Base-by-base conservation (phyloP, 2,329 filamentous ascomycete species). In the Clarireedia paspali region DNA sequence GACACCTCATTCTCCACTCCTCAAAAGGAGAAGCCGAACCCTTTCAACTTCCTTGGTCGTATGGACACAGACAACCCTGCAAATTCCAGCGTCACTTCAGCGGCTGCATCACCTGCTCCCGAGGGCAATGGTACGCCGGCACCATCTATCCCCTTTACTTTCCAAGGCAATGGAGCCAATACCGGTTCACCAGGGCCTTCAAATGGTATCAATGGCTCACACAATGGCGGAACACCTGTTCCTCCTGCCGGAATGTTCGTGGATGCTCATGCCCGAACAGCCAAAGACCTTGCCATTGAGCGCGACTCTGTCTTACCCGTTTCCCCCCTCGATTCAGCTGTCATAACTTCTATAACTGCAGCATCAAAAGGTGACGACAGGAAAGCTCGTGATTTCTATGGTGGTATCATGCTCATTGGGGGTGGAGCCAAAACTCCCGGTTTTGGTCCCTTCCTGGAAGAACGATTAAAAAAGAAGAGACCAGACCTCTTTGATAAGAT, bases 331-430 rank as follows among this genome's bases (percentile, higher is more conserved):
- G 92, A 97, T 70, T 81, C 86, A 59, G 92, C 94, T 5, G 95
- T 99, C 65, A 80, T 96, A 58, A 91, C 88, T 15, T 91, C 86
- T 49, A 95, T 97, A 66, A 81, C 88, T 48, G 88, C 96, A 70
- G 94, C 90, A 6, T 87, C 90, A 52, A 87, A 87, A 60, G 87
- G 87, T 56, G 92, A 97, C 68, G 91, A 97, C 62, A 92, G 94
- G 74, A 95, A 95, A 72, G 84, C 92, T 60, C 87, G 89, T 53
- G 94, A 99, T 68, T 88, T 96, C 67, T 79, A 95, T 34, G 88
- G 89, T 39, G 88, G 88, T 47, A 92, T 96, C 73, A 94, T 96
- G 87, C 83, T 95, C 1, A 84, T 95, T 53, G 91, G 91, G 48
- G 91, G 91, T 30, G 90, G 89, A 2, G 84, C 88, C 61, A 89